phyloP scores from a whole-genome alignment of 306 rosid species.

The Cyamopsis tetragonoloba region DNA sequence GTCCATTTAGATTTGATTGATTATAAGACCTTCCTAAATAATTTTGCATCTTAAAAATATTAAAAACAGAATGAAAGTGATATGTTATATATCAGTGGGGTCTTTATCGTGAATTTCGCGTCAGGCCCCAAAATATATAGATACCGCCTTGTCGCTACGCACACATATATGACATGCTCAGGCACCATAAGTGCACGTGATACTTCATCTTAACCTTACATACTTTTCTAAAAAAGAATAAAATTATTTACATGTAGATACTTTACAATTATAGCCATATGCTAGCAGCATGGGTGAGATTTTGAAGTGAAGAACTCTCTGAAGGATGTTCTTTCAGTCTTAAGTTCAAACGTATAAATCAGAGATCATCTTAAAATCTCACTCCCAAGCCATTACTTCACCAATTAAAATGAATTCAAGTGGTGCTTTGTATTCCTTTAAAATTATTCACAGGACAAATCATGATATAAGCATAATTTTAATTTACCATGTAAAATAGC shows the following conservation, averaged over 20 bases:
- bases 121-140: too few relatives aligned
- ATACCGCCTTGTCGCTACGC: too few relatives aligned
- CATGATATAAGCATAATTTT: background rate
- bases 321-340: background rate
- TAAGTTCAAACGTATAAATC: background rate
- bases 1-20: too few relatives aligned
- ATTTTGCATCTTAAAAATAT: too few relatives aligned
- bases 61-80: too few relatives aligned
- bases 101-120: too few relatives aligned
- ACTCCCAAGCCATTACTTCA: background rate
- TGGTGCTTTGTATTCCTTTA: conserved; percentile 17
- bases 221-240: background rate
- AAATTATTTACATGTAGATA: background rate
- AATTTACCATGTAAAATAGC: background rate
- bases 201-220: background rate
- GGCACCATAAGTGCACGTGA: background rate
- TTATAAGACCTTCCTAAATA: too few relatives aligned
- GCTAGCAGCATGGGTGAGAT: background rate
- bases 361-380: background rate
- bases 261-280: background rate
- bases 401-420: conserved; percentile 13
- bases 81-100: too few relatives aligned
- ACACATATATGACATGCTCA: background rate
- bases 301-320: background rate
- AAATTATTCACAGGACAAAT: background rate